A percentile compares a stretch with the other conserved stretches of the same genome.
Conservation (phyloP, 345 rosid genomes). For the Rhodamnia argentea region DNA sequence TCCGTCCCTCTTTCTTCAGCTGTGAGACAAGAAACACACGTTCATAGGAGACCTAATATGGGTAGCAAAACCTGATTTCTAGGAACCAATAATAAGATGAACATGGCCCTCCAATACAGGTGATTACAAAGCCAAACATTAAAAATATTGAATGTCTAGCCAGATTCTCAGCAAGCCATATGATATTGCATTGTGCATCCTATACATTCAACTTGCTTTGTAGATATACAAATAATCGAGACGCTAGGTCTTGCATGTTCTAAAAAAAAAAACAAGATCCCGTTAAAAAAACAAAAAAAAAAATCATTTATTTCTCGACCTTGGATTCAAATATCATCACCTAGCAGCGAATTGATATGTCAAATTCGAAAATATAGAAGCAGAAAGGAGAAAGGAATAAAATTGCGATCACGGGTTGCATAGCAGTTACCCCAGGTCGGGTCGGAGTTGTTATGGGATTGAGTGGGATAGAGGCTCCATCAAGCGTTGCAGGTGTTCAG, state of each 20-base stretch:
- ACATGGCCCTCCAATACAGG: neutral
- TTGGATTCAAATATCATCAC: neutral
- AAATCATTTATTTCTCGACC: neutral
- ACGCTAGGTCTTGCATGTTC: neutral
- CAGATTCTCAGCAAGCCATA: neutral
- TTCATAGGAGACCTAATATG: neutral
- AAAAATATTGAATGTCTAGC: neutral
- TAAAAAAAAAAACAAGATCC: neutral
- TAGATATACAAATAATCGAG: neutral
- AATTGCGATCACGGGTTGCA: neutral
- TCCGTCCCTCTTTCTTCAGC: conserved; percentile 98
- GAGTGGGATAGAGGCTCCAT: neutral
- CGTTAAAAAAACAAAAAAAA: neutral
- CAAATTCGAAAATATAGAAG: neutral
- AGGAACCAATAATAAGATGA: neutral
- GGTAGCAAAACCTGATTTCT: neutral
- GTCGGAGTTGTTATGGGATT: neutral
- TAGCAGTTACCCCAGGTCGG: neutral
- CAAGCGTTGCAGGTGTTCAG: neutral
- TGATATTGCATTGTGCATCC: neutral
- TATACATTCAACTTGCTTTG: neutral
- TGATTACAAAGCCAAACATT: neutral
- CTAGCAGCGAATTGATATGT: neutral
- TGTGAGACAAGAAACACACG: conserved; percentile 1
- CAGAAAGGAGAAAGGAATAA: neutral